Evolutionary conservation across 306 rosid genomes (phyloP).

Genomic region (Medicago ruthenica): DNA sequence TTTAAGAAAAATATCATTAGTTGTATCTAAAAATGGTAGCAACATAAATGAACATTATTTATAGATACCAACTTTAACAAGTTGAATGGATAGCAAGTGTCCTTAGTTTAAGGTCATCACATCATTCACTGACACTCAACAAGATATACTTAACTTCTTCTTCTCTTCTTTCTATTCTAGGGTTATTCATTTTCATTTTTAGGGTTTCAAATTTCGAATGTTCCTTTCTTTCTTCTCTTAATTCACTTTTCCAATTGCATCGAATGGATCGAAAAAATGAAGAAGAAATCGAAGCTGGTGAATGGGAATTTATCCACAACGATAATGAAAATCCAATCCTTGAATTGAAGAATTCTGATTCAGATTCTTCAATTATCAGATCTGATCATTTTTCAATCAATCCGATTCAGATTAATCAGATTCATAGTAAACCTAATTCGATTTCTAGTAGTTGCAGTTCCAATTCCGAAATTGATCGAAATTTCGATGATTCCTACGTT

Average conservation of each 20-base stretch:
- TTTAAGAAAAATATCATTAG: too few species aligned
- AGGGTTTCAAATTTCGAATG: not conserved
- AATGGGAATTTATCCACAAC: slow-evolving; percentile 44
- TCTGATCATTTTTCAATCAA: slow-evolving; percentile 46
- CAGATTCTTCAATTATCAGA: slow-evolving; percentile 7
- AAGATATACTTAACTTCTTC: not conserved
- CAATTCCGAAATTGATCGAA: slow-evolving; percentile 45
- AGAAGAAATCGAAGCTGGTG: not conserved
- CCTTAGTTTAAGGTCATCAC: slow-evolving; percentile 10
- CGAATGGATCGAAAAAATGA: slow-evolving; percentile 16
- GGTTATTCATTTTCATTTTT: not conserved
- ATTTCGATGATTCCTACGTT: slow-evolving; percentile 48
- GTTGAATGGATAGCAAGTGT: slow-evolving; percentile 19
- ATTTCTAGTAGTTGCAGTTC: slow-evolving; percentile 17
- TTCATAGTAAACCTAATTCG: not conserved
- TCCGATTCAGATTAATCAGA: not conserved
- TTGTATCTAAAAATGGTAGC: too few species aligned
- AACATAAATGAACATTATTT: not conserved
- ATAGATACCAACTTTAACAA: too few species aligned
- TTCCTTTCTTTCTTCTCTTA: not conserved
- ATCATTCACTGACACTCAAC: not conserved
- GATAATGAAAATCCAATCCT: not conserved
- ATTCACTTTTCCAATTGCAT: not conserved
- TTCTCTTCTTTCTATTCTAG: too few species aligned
- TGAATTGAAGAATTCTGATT: not conserved